Evolutionary conservation across 495 filamentous ascomycete genomes (phyloP).

Genomic region (Letharia lupina): DNA sequence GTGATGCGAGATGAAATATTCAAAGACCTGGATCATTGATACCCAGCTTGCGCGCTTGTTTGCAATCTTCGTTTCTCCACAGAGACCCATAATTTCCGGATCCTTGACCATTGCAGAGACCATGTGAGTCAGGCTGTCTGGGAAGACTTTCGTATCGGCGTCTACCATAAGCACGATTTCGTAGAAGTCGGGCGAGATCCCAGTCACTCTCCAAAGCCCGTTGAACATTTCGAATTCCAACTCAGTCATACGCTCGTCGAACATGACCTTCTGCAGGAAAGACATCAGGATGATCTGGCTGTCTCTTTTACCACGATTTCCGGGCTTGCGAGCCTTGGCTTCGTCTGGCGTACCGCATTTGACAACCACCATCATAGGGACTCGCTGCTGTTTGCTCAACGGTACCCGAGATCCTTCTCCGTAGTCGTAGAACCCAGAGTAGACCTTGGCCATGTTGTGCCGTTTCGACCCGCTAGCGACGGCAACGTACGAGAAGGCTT

Average conservation of each 20-base stretch:
- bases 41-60: slow-evolving; percentile 96
- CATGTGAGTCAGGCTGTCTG: slow-evolving; percentile 97
- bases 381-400: slow-evolving; percentile 82
- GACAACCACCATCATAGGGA: slow-evolving; percentile 97
- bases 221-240: slow-evolving; percentile 99
- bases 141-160: slow-evolving; percentile 98
- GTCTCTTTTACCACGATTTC: slow-evolving; percentile 96
- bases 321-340: slow-evolving; percentile 69
- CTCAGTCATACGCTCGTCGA: slow-evolving; percentile 99
- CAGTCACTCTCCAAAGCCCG: slow-evolving; percentile 95
- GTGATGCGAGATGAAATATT: slow-evolving; percentile 99
- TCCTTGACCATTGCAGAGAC: slow-evolving; percentile 98
- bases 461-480: slow-evolving; percentile 93
- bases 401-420: slow-evolving; percentile 72
- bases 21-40: slow-evolving; percentile 99
- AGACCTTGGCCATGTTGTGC: slow-evolving; percentile 99
- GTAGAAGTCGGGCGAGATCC: slow-evolving; percentile 95
- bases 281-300: slow-evolving; percentile 99
- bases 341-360: slow-evolving; percentile 95
- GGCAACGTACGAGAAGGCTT: slow-evolving; percentile 89
- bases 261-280: slow-evolving; percentile 99
- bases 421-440: slow-evolving; percentile 97
- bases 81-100: slow-evolving; percentile 97
- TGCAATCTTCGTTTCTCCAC: slow-evolving; percentile 98
- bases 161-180: slow-evolving; percentile 98